These are phyloP conservation scores for Nitzschia inconspicua DNA, from an alignment of 108 stramenopile species.

Conservation along the genomic window DNA sequence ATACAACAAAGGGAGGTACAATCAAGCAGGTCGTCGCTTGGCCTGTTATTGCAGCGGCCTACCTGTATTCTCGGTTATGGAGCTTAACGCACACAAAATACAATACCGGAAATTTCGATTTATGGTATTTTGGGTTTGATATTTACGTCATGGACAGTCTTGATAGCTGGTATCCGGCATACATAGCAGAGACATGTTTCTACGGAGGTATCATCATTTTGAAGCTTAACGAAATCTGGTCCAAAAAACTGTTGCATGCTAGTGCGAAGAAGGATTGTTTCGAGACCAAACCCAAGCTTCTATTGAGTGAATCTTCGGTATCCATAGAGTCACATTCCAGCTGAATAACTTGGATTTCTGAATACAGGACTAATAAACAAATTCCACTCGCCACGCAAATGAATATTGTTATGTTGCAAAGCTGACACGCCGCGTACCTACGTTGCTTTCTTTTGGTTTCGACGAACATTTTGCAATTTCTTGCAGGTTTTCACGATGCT, in stretches of 20 bases:
- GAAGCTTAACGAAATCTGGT: constrained; percentile 6
- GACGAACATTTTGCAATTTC: too few species aligned
- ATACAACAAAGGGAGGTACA: constrained; percentile 15
- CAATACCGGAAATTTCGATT: constrained; percentile 26
- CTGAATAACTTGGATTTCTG: neutral
- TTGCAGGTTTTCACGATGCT: too few species aligned
- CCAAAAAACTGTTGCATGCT: neutral
- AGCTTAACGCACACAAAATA: constrained; percentile 42
- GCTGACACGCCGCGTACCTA: too few species aligned
- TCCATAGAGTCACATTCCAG: too few species aligned
- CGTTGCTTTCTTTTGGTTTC: too few species aligned
- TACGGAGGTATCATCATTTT: constrained; percentile 13
- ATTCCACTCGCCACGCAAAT: neutral
- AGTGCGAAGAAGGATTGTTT: neutral
- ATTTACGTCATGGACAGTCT: constrained; percentile 42
- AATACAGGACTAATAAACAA: neutral
- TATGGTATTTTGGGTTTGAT: constrained; percentile 51
- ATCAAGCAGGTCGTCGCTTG: constrained; percentile 22
- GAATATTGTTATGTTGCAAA: neutral
- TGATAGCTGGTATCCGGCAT: constrained; percentile 44
- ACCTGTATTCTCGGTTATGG: constrained; percentile 36
- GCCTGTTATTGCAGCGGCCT: constrained; percentile 42
- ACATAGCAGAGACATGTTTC: constrained; percentile 42
- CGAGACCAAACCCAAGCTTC: neutral
- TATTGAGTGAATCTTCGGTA: constrained; percentile 15